phyloP scores from a whole-genome alignment of 306 rosid species.

The Acacia acuminata region DNA sequence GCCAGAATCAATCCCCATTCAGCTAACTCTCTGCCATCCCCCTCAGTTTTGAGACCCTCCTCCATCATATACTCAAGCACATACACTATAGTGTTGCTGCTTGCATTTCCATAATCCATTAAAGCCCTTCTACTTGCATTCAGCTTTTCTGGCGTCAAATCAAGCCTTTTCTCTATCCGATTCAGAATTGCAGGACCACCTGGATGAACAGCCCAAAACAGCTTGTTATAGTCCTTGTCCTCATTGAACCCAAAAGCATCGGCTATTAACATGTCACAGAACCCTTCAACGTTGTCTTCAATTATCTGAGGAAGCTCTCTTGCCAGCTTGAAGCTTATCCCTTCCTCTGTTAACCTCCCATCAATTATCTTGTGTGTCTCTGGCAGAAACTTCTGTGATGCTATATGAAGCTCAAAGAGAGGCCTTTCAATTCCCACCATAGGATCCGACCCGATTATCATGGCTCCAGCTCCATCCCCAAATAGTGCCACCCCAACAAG shows the following conservation, averaged over 20 bases:
- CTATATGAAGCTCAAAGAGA: slow-evolving; percentile 84
- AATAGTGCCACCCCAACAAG: slow-evolving; percentile 91
- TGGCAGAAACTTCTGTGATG: slow-evolving; percentile 72
- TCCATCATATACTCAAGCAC: slow-evolving; percentile 88
- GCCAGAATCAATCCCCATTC: slow-evolving; percentile 93
- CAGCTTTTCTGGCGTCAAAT: slow-evolving; percentile 73
- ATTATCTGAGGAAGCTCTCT: slow-evolving; percentile 91
- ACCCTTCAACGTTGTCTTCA: slow-evolving; percentile 77
- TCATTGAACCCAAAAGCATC: slow-evolving; percentile 22
- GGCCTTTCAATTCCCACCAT: slow-evolving; percentile 51
- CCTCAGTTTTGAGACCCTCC: slow-evolving; percentile 53
- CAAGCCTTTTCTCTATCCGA: slow-evolving; percentile 75
- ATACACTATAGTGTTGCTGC: slow-evolving; percentile 84
- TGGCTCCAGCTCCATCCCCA: slow-evolving; percentile 92
- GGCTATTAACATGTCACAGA: slow-evolving; percentile 60
- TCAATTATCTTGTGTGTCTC: slow-evolving; percentile 75
- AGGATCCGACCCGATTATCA: slow-evolving; percentile 77
- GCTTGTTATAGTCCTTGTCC: slow-evolving; percentile 56
- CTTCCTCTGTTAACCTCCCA: slow-evolving; percentile 86
- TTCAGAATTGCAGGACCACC: slow-evolving; percentile 92
- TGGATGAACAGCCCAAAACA: slow-evolving; percentile 95
- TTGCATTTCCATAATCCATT: slow-evolving; percentile 87
- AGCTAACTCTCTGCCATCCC: slow-evolving; percentile 40
- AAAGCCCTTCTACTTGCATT: slow-evolving; percentile 75
- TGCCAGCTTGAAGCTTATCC: slow-evolving; percentile 75